Conservation (phyloP, 495 filamentous ascomycete species). For the Penicillium parvum region DNA sequence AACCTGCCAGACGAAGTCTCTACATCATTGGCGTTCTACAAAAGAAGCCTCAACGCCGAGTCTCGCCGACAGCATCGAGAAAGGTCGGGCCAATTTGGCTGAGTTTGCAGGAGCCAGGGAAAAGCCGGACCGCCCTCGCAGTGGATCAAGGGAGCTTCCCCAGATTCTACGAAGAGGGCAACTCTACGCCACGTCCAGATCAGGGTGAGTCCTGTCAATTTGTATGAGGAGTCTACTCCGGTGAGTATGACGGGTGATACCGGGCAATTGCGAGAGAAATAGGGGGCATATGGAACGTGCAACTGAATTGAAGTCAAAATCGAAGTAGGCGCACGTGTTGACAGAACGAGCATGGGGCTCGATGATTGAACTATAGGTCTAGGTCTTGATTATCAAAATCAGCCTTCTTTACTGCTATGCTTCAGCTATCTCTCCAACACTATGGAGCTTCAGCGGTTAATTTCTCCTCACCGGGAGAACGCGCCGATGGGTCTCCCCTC, state of each 20-base stretch:
- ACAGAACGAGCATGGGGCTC: too few relatives aligned
- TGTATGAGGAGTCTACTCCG: neutral
- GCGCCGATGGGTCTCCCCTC: constrained; percentile 15
- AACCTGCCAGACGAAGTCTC: too few relatives aligned
- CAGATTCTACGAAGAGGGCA: constrained; percentile 7
- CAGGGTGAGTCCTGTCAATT: neutral
- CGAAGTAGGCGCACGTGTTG: too few relatives aligned
- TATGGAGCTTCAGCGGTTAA: constrained; percentile 24
- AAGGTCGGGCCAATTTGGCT: neutral
- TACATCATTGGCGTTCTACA: neutral
- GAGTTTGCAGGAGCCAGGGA: constrained; percentile 1
- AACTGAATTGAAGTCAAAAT: too few relatives aligned
- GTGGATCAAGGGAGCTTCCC: constrained; percentile 8
- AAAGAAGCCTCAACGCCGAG: neutral
- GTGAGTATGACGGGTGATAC: neutral
- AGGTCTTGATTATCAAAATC: too few relatives aligned
- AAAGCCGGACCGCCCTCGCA: constrained; percentile 1
- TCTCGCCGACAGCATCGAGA: neutral
- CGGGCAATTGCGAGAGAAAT: too few relatives aligned
- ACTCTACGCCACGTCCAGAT: neutral
- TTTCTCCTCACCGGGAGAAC: constrained; percentile 32
- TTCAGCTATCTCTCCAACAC: too few relatives aligned
- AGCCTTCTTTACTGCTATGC: too few relatives aligned
- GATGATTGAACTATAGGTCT: too few relatives aligned
- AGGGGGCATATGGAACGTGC: too few relatives aligned